phyloP scores from a whole-genome alignment of 805 yeast species.

The Tetrapisispora fleetii region DNA sequence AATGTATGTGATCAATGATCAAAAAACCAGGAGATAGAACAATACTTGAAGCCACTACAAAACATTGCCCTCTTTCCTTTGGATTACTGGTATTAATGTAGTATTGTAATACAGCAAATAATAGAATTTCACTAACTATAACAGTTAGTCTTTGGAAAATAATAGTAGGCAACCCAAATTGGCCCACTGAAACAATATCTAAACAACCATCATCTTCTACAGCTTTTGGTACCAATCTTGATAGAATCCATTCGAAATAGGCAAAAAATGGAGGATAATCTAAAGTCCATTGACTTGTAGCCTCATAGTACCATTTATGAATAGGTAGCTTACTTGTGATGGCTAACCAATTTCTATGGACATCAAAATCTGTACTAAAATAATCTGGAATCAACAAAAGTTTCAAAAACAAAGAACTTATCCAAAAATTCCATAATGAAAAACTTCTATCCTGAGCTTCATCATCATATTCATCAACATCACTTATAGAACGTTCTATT shows the following conservation, averaged over 20 bases:
- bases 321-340: conserved; percentile 71
- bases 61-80: conserved; percentile 36
- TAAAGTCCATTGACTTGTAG: conserved; percentile 79
- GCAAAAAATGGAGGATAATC: conserved; percentile 99
- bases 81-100: conserved; percentile 43
- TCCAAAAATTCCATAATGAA: conserved; percentile 58
- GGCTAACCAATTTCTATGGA: conserved; percentile 95
- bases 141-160: conserved; percentile 79
- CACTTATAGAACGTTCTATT: background rate
- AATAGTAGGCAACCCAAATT: conserved; percentile 69
- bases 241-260: conserved; percentile 76
- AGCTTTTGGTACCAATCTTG: conserved; percentile 55
- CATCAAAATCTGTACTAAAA: conserved; percentile 94
- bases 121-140: conserved; percentile 59
- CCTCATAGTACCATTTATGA: conserved; percentile 72
- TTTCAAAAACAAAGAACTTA: conserved; percentile 51
- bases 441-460: conserved; percentile 20
- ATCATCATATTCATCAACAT: background rate
- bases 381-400: conserved; percentile 66
- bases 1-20: conserved; percentile 90
- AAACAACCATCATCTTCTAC: conserved; percentile 72
- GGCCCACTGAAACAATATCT: conserved; percentile 53
- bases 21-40: conserved; percentile 83
- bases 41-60: conserved; percentile 72
- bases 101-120: conserved; percentile 64